Conservation (phyloP, 805 yeast genomes). For the Phaffomyces opuntiae region DNA sequence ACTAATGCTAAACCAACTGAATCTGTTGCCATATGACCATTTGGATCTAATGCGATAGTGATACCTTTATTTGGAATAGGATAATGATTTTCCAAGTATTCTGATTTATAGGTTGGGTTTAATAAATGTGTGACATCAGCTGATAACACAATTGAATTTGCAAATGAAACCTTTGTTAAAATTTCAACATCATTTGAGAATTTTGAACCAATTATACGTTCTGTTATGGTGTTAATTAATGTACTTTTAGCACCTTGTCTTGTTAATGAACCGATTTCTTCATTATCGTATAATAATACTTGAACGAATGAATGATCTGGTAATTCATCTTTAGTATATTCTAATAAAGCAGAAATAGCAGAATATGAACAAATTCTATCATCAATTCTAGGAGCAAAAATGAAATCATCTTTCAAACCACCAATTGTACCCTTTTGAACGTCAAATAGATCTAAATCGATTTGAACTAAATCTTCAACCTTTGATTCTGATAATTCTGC, state of each 20-base stretch:
- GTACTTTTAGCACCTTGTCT: slow-evolving; percentile 84
- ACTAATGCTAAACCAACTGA: slow-evolving; percentile 62
- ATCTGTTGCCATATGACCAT: slow-evolving; percentile 82
- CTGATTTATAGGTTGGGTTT: slow-evolving; percentile 69
- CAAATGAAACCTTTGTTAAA: slow-evolving; percentile 39
- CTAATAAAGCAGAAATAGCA: slow-evolving; percentile 55
- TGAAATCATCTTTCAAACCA: slow-evolving; percentile 69
- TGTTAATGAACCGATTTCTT: slow-evolving; percentile 76
- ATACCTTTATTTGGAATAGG: slow-evolving; percentile 77
- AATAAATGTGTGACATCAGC: slow-evolving; percentile 81
- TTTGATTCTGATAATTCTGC: slow-evolving; percentile 52
- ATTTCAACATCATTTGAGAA: slow-evolving; percentile 12
- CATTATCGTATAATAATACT: slow-evolving; percentile 69
- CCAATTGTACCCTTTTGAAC: slow-evolving; percentile 75
- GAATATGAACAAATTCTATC: slow-evolving; percentile 78
- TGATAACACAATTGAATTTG: slow-evolving; percentile 73
- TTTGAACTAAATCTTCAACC: slow-evolving; percentile 56
- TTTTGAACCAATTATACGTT: slow-evolving; percentile 38
- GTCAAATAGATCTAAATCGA: slow-evolving; percentile 76
- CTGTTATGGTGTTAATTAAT: slow-evolving; percentile 55
- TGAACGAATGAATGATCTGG: slow-evolving; percentile 39
- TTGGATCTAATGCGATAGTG: slow-evolving; percentile 65
- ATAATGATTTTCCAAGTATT: slow-evolving; percentile 69
- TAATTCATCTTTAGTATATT: slow-evolving; percentile 31
- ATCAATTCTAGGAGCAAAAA: slow-evolving; percentile 78